phyloP scores from a whole-genome alignment of 78 protist genomes.

The Dictyostelium firmibasis region DNA sequence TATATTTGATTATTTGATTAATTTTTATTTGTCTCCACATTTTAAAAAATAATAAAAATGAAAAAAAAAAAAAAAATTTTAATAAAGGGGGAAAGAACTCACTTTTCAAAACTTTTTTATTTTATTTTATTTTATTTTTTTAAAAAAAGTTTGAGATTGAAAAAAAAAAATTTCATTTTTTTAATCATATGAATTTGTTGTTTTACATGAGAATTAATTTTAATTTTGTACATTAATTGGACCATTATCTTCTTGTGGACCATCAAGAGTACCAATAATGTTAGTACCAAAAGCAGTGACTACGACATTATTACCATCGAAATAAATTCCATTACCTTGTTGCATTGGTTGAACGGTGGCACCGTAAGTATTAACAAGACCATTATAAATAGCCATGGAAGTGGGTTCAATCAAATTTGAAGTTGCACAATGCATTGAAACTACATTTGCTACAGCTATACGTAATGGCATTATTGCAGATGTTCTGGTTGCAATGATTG shows the following conservation, averaged over 20 bases:
- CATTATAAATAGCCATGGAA: background rate
- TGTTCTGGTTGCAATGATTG: background rate
- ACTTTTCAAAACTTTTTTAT: too few species aligned
- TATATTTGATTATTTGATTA: too few species aligned
- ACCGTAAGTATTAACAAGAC: background rate
- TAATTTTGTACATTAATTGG: background rate
- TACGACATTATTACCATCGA: background rate
- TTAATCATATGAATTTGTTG: too few species aligned
- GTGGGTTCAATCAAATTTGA: background rate
- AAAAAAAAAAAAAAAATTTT: too few species aligned
- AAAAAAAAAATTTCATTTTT: too few species aligned
- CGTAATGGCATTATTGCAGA: background rate
- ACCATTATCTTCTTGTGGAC: background rate
- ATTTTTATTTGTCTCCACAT: too few species aligned
- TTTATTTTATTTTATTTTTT: too few species aligned
- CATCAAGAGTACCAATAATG: background rate
- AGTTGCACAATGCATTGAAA: background rate
- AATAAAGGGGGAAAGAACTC: too few species aligned
- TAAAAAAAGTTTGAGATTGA: too few species aligned
- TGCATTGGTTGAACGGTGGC: background rate
- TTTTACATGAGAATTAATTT: too few species aligned
- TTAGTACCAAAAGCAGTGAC: background rate
- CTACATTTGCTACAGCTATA: background rate
- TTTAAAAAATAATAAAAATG: too few species aligned
- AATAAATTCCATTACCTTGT: background rate